These are phyloP conservation scores for Candida piceae DNA, from an alignment of 805 yeast species.

Conservation along the genomic window DNA sequence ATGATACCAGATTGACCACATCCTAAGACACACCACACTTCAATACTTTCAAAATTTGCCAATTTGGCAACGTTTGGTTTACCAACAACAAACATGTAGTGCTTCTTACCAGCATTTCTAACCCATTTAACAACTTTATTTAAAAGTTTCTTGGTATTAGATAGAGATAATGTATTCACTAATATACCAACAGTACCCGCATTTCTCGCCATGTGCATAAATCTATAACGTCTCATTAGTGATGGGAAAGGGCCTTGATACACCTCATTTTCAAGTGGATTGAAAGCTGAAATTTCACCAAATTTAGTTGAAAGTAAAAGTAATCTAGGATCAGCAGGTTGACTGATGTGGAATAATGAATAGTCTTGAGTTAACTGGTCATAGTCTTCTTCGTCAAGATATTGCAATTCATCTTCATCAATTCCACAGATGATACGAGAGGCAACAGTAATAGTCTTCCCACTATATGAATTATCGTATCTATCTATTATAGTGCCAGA, in stretches of 20 bases:
- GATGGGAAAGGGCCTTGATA: constrained; percentile 68
- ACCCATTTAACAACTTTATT: constrained; percentile 57
- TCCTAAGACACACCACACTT: constrained; percentile 91
- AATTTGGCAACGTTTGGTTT: constrained; percentile 96
- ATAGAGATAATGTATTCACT: constrained; percentile 81
- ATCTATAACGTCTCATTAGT: constrained; percentile 75
- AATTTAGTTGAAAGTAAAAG: constrained; percentile 73
- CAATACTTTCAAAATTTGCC: constrained; percentile 93
- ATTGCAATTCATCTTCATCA: constrained; percentile 12
- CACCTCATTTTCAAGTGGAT: constrained; percentile 33
- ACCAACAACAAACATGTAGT: constrained; percentile 92
- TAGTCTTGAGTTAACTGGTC: constrained; percentile 38
- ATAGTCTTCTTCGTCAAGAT: constrained; percentile 24
- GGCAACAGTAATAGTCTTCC: constrained; percentile 19
- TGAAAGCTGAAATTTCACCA: constrained; percentile 43
- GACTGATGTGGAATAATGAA: constrained; percentile 62
- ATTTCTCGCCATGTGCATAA: constrained; percentile 82
- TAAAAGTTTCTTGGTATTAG: constrained; percentile 66
- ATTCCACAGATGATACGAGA: constrained; percentile 31
- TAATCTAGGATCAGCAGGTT: constrained; percentile 75
- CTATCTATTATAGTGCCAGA: constrained; percentile 24
- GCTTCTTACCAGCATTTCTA: constrained; percentile 77
- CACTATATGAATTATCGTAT: constrained; percentile 1
- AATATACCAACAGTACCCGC: constrained; percentile 91
- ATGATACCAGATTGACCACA: constrained; percentile 93